phyloP scores from a whole-genome alignment of 306 rosid species.

The Glycyrrhiza uralensis region DNA sequence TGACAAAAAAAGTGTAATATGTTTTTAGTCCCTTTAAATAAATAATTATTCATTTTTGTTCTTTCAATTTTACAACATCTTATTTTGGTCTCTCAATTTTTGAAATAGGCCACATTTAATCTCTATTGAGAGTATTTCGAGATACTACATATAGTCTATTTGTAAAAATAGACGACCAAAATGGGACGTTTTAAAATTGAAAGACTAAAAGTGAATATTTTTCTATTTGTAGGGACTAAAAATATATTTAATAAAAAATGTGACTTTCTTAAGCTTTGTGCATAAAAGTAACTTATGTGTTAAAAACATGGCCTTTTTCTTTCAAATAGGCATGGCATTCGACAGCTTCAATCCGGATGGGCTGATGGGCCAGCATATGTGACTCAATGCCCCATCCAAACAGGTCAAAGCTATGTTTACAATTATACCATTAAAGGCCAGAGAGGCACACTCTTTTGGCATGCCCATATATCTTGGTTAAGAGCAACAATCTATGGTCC shows the following conservation, averaged over 20 bases:
- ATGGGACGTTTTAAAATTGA: too few relatives aligned
- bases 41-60: too few relatives aligned
- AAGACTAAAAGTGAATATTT: too few relatives aligned
- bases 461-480: conserved; percentile 69
- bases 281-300: neutral
- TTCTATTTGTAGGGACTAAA: too few relatives aligned
- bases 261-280: neutral
- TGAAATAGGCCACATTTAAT: too few relatives aligned
- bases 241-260: too few relatives aligned
- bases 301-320: neutral
- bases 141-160: too few relatives aligned
- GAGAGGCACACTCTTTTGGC: conserved; percentile 70
- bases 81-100: too few relatives aligned
- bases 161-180: too few relatives aligned
- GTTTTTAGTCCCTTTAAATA: neutral
- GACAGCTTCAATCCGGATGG: conserved; percentile 60
- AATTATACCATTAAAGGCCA: conserved; percentile 59
- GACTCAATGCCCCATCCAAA: conserved; percentile 72
- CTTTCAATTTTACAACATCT: too few relatives aligned
- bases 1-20: neutral
- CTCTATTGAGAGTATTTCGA: too few relatives aligned
- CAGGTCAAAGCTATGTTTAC: conserved; percentile 56
- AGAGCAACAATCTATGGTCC: conserved; percentile 64
- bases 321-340: conserved; percentile 58
- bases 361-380: conserved; percentile 71